Evolutionary conservation across 257 asterid genomes (phyloP).

Genomic region (Gardenia jasminoides): DNA sequence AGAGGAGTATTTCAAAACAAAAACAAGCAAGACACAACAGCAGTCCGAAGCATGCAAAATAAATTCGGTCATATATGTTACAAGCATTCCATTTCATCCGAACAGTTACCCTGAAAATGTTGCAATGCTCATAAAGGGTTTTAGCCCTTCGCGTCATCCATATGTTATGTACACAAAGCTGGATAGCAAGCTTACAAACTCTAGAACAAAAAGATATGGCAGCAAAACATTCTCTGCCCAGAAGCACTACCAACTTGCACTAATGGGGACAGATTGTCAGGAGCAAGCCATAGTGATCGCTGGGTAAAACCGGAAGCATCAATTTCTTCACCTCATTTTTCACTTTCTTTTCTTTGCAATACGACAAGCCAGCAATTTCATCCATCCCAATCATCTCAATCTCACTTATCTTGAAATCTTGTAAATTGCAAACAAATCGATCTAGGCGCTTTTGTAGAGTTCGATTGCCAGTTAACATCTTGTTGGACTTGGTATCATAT

Average conservation of each 20-base stretch:
- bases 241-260: background rate
- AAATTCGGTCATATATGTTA: background rate
- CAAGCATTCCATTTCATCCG: background rate
- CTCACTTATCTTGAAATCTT: slow-evolving; percentile 48
- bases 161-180: slow-evolving; percentile 1
- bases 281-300: slow-evolving; percentile 92
- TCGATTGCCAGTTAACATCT: slow-evolving; percentile 74
- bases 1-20: background rate
- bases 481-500: slow-evolving; percentile 90
- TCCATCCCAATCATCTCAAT: slow-evolving; percentile 86
- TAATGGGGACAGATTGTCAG: slow-evolving; percentile 48
- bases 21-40: background rate
- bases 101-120: background rate
- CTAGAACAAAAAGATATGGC: background rate
- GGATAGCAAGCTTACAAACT: slow-evolving; percentile 2
- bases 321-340: slow-evolving; percentile 59
- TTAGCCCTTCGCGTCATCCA: background rate
- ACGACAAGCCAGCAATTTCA: slow-evolving; percentile 58
- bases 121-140: background rate
- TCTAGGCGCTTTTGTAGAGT: slow-evolving; percentile 74
- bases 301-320: slow-evolving; percentile 84
- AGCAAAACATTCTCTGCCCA: background rate
- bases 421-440: slow-evolving; percentile 67
- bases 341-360: slow-evolving; percentile 65
- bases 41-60: background rate